These are phyloP conservation scores for Clavispora phyllophila DNA, from an alignment of 805 yeast genomes.

Conservation along the genomic window DNA sequence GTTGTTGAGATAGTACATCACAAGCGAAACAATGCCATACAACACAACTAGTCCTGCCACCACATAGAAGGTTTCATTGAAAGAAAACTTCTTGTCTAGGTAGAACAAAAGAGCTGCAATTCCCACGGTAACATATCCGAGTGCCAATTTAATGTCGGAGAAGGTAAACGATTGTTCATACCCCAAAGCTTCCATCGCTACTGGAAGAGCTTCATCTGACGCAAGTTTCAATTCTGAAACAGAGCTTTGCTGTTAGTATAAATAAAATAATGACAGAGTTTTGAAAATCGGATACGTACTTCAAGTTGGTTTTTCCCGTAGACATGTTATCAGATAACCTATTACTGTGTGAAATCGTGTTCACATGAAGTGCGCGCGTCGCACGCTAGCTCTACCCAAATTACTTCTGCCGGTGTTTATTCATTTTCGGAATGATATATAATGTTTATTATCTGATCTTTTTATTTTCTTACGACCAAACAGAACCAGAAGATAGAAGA, in stretches of 20 bases:
- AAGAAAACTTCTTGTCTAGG: constrained; percentile 45
- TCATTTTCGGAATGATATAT: neutral
- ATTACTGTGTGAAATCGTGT: neutral
- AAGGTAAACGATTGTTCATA: constrained; percentile 43
- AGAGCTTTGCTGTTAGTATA: constrained; percentile 28
- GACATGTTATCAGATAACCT: constrained; percentile 5
- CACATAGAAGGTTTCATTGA: constrained; percentile 33
- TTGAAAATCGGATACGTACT: constrained; percentile 15
- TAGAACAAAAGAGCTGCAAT: constrained; percentile 43
- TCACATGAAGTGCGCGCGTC: neutral
- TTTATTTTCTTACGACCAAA: neutral
- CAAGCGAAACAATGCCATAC: constrained; percentile 34
- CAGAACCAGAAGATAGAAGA: constrained; percentile 21
- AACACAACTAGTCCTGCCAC: constrained; percentile 31
- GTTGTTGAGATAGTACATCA: constrained; percentile 29
- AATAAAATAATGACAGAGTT: neutral
- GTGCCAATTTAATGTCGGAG: constrained; percentile 42
- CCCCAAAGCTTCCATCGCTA: constrained; percentile 38
- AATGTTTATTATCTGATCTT: neutral
- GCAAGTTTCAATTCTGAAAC: constrained; percentile 43
- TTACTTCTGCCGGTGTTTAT: neutral
- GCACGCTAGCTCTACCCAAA: neutral
- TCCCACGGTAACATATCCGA: constrained; percentile 45
- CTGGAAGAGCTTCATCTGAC: constrained; percentile 45
- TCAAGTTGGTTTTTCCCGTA: constrained; percentile 17